Evolutionary conservation across 2,329 filamentous ascomycete genomes (phyloP), one percentile per base, ranked within the genome.

Genomic region (Colletotrichum sidae): DNA sequence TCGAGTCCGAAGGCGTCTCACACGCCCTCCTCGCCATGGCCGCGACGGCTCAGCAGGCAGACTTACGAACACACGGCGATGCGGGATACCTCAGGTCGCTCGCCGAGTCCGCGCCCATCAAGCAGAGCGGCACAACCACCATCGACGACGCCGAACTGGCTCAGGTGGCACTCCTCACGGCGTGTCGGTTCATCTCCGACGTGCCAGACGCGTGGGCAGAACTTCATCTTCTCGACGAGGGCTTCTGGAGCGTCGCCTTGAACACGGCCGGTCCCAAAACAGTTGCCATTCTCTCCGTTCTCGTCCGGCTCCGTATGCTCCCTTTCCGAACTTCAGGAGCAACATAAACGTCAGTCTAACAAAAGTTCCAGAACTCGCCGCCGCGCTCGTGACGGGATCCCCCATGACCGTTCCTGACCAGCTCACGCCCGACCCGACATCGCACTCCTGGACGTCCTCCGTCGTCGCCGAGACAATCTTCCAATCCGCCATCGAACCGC

Each of bases 361-460:
- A 25, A 25, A 25, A 5, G 25, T 25, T 12, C 7, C 41, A 76
- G 74, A 74, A 45, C 57, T 76, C n/a, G 71, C 71, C 2, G 70
- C 70, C 17, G 71, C 73, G 6, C 70, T 76, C 37, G 69, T 76
- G 38, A 72, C 70, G 25, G 69, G 69, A 12, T 69, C 70, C 2
- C 51, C 70, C 13, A 70, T 76, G 5, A 65, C 66, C 25, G 69
- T 76, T 39, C 73, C 74, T 3, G 67, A 71, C 1, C 56, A 72
- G 8, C 60, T 75, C 4, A 50, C 42, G 37, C 62, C 55, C 17
- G 42, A 59, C 34, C 65, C 60, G 8, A 47, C 46, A 37, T 54
- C 47, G 39, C 66, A 50, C 5, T 35, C 39, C 37, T 56, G 56
- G 47, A 39, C 44, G 34, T 49, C 54, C 39, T 62, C 67, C 52